Conservation (phyloP, 163 green algal genomes). For the Smithsoniella earleae region DNA sequence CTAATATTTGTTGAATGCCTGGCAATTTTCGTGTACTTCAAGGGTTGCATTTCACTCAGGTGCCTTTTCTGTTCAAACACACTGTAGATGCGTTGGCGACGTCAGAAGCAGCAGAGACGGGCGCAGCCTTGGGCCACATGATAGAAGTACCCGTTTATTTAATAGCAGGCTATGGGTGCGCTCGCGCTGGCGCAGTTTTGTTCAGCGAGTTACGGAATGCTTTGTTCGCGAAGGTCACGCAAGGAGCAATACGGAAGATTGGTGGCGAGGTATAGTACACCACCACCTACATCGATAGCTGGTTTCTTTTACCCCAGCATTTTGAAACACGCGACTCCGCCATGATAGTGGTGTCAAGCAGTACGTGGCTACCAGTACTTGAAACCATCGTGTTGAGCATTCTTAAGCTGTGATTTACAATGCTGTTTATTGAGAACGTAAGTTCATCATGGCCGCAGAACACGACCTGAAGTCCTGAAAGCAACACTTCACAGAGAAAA, state of each 20-base stretch:
- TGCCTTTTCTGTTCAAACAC: conserved; percentile 90
- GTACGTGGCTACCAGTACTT: not conserved
- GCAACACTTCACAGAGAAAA: too few species aligned
- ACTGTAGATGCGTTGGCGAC: conserved; percentile 65
- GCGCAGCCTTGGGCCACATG: not conserved
- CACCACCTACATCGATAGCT: too few species aligned
- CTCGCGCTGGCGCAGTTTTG: conserved; percentile 55
- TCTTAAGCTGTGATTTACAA: too few species aligned
- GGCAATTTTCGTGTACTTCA: too few species aligned
- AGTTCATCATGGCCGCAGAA: too few species aligned
- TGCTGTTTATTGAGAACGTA: too few species aligned
- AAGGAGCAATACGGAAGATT: conserved; percentile 17
- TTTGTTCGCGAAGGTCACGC: conserved; percentile 75
- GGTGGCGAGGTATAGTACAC: not conserved
- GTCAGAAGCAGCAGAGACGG: conserved; percentile 6
- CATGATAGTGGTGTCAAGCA: too few species aligned
- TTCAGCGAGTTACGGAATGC: conserved; percentile 81
- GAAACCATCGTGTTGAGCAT: not conserved
- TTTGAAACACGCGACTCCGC: too few species aligned
- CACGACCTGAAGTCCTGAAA: too few species aligned
- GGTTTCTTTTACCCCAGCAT: too few species aligned
- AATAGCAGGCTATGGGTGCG: conserved; percentile 63
- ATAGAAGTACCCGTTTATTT: not conserved
- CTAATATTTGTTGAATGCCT: too few species aligned
- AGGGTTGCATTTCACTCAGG: too few species aligned